Base-by-base conservation (phyloP, 2,329 filamentous ascomycete genomes). In the Ophiocordyceps unilateralis region DNA sequence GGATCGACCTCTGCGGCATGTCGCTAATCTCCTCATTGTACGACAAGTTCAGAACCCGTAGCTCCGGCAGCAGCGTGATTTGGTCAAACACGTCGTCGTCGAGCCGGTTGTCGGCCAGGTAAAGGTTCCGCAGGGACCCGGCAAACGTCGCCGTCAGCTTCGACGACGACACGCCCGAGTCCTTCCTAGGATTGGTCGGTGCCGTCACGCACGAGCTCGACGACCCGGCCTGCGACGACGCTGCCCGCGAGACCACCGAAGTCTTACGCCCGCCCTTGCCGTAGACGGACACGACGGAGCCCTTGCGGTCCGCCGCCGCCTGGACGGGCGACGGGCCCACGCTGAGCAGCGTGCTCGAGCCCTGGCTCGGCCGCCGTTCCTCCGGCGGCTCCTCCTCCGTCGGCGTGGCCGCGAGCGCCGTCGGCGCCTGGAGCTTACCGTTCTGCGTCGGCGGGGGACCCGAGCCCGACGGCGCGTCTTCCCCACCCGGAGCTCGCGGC, bases 1-100 rank as follows among this genome's bases (percentile, higher is more conserved):
- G 83, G 53, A 98, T 81, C 2, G 87, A 84, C 44, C 88, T 74
- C 47, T 87, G 81, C 3, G 91, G 91, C 61, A 98, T 81, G 52
- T 98, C 91, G 46, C 83, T 88, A 40, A 98, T 74, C 45, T 64
- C 62, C 48, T 88, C 81, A 52, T 98, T 98, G 64, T 95, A 96
- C 0, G 89, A 93, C 26, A 98, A 63, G 52, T 98, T 98, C 45
- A 98, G 72, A 21, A 93, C 75, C 20, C 89, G 79, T 42, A 98
- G 64, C 60, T 96, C 91, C 2, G 78, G 72, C 4, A 96, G 72
- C 3, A 89, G 68, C 1, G 78, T 83, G 39, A 98, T 70, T 58
- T 96, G 84, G 49, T 95, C 87, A 56, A 96, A 96, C 0, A 94
- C 83, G 52, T 96, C 89, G 53, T 96, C 91, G 44, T 91, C 84